Conservation (phyloP, 108 stramenopile genomes). For the Skeletonema tropicum region DNA sequence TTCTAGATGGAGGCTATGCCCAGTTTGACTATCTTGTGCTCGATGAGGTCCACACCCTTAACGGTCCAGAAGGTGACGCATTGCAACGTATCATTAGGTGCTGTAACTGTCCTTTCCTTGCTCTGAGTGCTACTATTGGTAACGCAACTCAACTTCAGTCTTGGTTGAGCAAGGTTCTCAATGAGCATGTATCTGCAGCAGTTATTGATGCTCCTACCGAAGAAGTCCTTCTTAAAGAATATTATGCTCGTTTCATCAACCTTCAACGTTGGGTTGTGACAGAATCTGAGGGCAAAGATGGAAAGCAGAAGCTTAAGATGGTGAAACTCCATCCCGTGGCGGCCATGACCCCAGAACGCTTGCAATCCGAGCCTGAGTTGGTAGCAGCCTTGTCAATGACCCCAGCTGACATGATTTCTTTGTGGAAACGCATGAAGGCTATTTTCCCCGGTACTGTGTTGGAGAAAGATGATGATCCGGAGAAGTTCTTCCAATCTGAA, state of each 20-base stretch:
- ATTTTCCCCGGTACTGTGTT: slow-evolving; percentile 85
- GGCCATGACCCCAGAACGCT: slow-evolving; percentile 91
- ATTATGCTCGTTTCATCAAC: slow-evolving; percentile 96
- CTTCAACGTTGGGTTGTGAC: slow-evolving; percentile 95
- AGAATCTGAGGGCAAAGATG: slow-evolving; percentile 82
- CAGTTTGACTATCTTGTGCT: slow-evolving; percentile 98
- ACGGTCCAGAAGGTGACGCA: slow-evolving; percentile 98
- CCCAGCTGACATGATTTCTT: slow-evolving; percentile 91
- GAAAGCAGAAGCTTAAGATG: slow-evolving; percentile 75
- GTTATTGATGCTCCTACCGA: slow-evolving; percentile 71
- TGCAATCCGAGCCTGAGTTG: slow-evolving; percentile 74
- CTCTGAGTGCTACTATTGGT: slow-evolving; percentile 98
- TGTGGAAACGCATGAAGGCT: slow-evolving; percentile 88
- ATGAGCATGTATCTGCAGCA: slow-evolving; percentile 79
- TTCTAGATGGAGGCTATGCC: slow-evolving; percentile 94
- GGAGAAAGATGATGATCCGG: slow-evolving; percentile 91
- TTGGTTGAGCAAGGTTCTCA: slow-evolving; percentile 92
- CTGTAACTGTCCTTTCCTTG: slow-evolving; percentile 95
- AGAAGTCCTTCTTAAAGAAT: slow-evolving; percentile 88
- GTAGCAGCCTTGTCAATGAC: slow-evolving; percentile 93
- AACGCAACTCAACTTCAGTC: slow-evolving; percentile 93
- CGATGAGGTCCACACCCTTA: slow-evolving; percentile 98
- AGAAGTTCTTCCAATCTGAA: slow-evolving; percentile 88
- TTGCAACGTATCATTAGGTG: slow-evolving; percentile 95
- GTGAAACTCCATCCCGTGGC: slow-evolving; percentile 95